A percentile compares a stretch with the other conserved stretches of the same genome.
Evolutionary conservation across 148 eudicot genomes (phyloP).

Genomic region (Vaccinium darrowii): DNA sequence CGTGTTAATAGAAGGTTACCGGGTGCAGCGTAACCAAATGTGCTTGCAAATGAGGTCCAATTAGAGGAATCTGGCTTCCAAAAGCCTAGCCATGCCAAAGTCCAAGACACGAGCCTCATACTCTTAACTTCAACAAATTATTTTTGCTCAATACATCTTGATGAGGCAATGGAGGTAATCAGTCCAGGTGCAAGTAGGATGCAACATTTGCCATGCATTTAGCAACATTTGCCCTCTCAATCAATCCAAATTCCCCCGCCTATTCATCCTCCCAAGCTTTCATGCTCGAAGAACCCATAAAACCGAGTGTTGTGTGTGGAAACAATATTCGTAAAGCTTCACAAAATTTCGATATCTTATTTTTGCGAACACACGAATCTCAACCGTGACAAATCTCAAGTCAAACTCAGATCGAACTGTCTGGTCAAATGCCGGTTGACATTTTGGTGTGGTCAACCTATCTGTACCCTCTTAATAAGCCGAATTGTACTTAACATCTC

Average conservation of each 20-base stretch:
- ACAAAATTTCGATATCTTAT: too few relatives aligned
- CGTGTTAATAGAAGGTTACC: conserved; percentile 1
- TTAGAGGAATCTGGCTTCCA: conserved; percentile 27
- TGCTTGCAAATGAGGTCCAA: conserved; percentile 29
- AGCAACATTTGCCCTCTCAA: neutral
- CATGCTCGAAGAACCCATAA: conserved; percentile 14
- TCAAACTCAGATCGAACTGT: neutral
- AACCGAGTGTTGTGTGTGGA: conserved; percentile 10
- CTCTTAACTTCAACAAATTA: conserved; percentile 22
- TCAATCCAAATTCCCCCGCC: conserved; percentile 11
- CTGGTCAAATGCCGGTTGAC: conserved; percentile 13
- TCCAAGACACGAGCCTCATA: conserved; percentile 26
- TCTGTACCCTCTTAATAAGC: too few relatives aligned
- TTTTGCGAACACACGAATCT: conserved; percentile 13
- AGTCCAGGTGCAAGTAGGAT: conserved; percentile 24
- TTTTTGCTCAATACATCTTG: conserved; percentile 31
- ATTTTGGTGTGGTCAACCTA: neutral
- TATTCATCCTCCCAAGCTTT: conserved; percentile 6
- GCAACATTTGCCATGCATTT: conserved; percentile 9
- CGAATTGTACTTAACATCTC: too few relatives aligned
- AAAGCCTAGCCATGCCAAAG: conserved; percentile 27
- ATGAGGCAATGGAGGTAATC: conserved; percentile 18
- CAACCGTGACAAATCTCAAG: neutral
- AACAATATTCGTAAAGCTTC: too few relatives aligned
- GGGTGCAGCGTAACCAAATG: conserved; percentile 32